phyloP scores from a whole-genome alignment of 495 filamentous ascomycete genomes.

The Neurospora sp. region DNA sequence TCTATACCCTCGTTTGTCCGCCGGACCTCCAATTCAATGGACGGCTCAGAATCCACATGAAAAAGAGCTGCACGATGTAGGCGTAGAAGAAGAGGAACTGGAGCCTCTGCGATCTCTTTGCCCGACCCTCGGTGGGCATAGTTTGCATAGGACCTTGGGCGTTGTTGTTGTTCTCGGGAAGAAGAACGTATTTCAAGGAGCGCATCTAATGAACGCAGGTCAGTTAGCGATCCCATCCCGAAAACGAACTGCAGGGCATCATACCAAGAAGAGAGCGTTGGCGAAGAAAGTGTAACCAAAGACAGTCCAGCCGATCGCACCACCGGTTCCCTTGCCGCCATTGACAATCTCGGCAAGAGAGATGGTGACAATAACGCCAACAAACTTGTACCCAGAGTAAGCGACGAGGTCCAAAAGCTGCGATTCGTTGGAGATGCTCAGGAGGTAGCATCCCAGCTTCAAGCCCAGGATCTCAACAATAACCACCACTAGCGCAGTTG shows the following conservation, averaged over 20 bases:
- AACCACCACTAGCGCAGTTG: conserved; percentile 70
- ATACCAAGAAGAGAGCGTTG: conserved; percentile 91
- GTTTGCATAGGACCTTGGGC: conserved; percentile 64
- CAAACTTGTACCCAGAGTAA: conserved; percentile 98
- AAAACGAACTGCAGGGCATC: conserved; percentile 13
- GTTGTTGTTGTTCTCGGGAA: conserved; percentile 69
- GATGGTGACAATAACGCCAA: conserved; percentile 84
- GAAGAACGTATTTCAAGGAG: conserved; percentile 87
- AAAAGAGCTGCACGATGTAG: conserved; percentile 83
- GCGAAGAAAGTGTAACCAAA: conserved; percentile 87
- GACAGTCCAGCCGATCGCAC: conserved; percentile 79
- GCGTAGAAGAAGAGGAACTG: conserved; percentile 95
- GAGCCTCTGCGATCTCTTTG: conserved; percentile 79
- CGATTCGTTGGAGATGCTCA: conserved; percentile 76
- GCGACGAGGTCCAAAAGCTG: conserved; percentile 89
- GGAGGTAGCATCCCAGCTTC: conserved; percentile 86
- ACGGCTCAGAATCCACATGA: conserved; percentile 82
- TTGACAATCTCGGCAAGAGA: conserved; percentile 66
- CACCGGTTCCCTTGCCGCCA: conserved; percentile 65
- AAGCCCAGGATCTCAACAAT: conserved; percentile 77
- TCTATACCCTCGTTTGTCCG: neutral
- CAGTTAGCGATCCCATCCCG: conserved; percentile 6
- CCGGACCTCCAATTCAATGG: conserved; percentile 11
- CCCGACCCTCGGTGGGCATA: conserved; percentile 53
- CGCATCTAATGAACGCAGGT: conserved; percentile 56